phyloP scores from a whole-genome alignment of 2,329 filamentous ascomycete genomes.

The Phoma sp. region DNA sequence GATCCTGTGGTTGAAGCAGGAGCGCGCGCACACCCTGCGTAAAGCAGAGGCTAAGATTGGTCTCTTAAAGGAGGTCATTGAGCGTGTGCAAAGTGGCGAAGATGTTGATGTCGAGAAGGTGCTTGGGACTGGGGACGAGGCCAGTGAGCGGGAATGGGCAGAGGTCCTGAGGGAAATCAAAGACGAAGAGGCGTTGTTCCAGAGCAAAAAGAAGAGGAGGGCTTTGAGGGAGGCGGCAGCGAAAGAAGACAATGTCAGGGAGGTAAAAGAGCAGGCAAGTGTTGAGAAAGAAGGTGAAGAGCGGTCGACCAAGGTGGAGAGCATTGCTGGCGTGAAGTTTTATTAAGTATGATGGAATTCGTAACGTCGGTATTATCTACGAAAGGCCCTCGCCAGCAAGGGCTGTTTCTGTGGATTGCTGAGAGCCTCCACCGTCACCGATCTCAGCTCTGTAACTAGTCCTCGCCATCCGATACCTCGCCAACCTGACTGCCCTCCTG shows the following conservation, averaged over 20 bases:
- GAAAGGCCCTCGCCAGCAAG: slow-evolving; percentile 8
- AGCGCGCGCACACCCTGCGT: slow-evolving; percentile 73
- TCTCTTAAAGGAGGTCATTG: slow-evolving; percentile 75
- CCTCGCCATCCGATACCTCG: neutral
- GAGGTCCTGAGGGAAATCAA: slow-evolving; percentile 74
- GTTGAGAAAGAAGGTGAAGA: slow-evolving; percentile 21
- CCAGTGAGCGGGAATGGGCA: slow-evolving; percentile 85
- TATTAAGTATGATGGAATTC: slow-evolving; percentile 29
- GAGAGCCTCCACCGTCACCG: no score
- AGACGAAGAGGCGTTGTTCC: slow-evolving; percentile 63
- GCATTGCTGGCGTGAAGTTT: slow-evolving; percentile 38
- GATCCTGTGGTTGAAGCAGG: slow-evolving; percentile 80
- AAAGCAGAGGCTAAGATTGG: slow-evolving; percentile 80
- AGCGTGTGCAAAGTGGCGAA: slow-evolving; percentile 41
- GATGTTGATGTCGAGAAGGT: slow-evolving; percentile 75
- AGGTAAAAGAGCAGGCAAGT: slow-evolving; percentile 18
- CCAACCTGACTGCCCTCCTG: neutral
- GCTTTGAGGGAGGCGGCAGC: slow-evolving; percentile 29
- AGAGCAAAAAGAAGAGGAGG: slow-evolving; percentile 48
- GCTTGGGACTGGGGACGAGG: slow-evolving; percentile 77
- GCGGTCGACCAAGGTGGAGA: slow-evolving; percentile 28
- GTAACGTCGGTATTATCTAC: neutral
- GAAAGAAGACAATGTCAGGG: slow-evolving; percentile 19
- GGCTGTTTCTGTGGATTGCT: neutral
- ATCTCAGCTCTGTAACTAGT: neutral